phyloP scores from a whole-genome alignment of 75 land plant species.

The Sequoia sempervirens region DNA sequence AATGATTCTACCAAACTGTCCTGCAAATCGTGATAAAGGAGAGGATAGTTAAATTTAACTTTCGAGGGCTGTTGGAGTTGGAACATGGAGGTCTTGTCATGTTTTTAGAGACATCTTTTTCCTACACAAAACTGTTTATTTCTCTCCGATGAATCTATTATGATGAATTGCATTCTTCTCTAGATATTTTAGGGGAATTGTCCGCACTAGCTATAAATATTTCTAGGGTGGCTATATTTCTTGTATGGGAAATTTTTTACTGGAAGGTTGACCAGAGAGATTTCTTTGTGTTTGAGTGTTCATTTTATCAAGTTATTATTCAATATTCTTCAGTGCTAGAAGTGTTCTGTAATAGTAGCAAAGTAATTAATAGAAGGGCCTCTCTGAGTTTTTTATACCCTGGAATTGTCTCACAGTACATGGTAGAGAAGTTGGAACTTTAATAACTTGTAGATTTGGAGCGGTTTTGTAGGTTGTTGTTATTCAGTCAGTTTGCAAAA shows the following conservation, averaged over 20 bases:
- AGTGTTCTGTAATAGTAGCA: not conserved
- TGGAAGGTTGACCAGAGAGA: not conserved
- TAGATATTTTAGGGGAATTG: not conserved
- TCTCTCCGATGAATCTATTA: not conserved
- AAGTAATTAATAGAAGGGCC: not conserved
- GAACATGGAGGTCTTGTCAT: not conserved
- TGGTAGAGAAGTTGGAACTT: not conserved
- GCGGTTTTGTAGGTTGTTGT: slow-evolving; percentile 61
- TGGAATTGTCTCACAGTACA: not conserved
- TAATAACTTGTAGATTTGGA: not conserved
- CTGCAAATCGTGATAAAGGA: no score
- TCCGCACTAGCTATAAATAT: not conserved
- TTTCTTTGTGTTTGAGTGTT: not conserved
- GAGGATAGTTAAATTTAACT: no score
- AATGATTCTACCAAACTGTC: no score
- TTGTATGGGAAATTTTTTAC: not conserved
- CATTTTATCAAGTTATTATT: not conserved
- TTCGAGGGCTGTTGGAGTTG: not conserved
- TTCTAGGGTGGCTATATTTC: not conserved
- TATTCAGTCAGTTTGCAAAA: slow-evolving; percentile 51
- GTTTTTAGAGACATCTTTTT: not conserved
- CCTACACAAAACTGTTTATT: not conserved
- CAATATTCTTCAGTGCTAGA: not conserved
- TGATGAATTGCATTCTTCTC: not conserved
- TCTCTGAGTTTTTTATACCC: not conserved